Evolutionary conservation across 345 rosid species (phyloP).

Genomic region (Salix exigua): DNA sequence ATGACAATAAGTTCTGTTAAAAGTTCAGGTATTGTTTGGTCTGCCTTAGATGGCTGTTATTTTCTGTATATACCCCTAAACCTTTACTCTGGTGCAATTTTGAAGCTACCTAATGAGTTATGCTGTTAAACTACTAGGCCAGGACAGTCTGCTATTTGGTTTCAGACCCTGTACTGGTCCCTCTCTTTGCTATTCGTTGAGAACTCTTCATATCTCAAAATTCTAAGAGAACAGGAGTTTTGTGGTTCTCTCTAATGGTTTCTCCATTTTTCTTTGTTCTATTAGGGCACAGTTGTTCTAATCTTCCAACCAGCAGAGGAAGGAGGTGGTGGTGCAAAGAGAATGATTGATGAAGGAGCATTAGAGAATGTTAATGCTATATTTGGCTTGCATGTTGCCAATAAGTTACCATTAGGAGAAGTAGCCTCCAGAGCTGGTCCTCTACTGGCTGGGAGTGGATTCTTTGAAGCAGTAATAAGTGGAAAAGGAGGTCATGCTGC

Average conservation of each 20-base stretch:
- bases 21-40: no score
- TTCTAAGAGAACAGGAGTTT: no score
- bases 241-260: background rate
- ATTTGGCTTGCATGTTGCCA: slow-evolving; percentile 63
- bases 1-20: no score
- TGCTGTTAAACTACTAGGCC: background rate
- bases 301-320: slow-evolving; percentile 99
- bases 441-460: slow-evolving; percentile 62
- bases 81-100: no score
- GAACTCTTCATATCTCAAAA: no score
- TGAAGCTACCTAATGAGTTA: no score
- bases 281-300: slow-evolving; percentile 77
- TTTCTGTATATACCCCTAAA: no score
- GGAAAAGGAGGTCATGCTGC: slow-evolving; percentile 96
- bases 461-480: slow-evolving; percentile 70
- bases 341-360: slow-evolving; percentile 64
- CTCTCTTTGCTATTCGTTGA: background rate
- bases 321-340: slow-evolving; percentile 84
- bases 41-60: no score
- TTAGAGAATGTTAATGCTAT: slow-evolving; percentile 70
- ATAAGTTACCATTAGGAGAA: slow-evolving; percentile 40
- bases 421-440: slow-evolving; percentile 66
- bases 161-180: background rate
- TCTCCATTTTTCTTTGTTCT: background rate
- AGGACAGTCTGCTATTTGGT: background rate